Percentiles rank a stretch among this genome's conserved stretches.
Conservation (phyloP, 192 early-diverging fungal species). For the Allomyces macrogynus region DNA sequence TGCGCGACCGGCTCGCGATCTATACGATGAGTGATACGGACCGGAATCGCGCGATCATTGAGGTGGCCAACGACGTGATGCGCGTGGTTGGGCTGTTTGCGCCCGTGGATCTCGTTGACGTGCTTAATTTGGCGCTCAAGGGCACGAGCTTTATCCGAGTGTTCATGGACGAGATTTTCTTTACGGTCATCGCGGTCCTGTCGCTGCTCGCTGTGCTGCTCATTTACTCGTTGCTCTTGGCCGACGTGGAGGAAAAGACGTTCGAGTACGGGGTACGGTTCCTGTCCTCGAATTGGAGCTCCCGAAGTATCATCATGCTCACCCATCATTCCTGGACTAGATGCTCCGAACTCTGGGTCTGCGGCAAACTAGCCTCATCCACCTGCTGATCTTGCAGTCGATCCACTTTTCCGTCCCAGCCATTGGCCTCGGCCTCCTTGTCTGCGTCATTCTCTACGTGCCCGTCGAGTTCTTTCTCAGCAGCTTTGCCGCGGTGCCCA, state of each 20-base stretch:
- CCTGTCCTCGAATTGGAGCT: no score
- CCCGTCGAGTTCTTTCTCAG: conserved; percentile 8
- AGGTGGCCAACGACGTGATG: conserved; percentile 9
- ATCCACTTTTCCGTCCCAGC: conserved; percentile 11
- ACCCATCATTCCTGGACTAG: no score
- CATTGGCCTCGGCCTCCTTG: conserved; percentile 9
- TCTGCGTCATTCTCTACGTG: conserved; percentile 7
- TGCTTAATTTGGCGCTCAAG: conserved; percentile 8
- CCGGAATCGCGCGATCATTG: conserved; percentile 6
- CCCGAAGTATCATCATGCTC: no score
- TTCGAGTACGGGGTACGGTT: conserved; percentile 11
- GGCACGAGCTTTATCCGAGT: conserved; percentile 10
- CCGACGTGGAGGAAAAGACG: conserved; percentile 17
- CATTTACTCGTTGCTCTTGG: conserved; percentile 14
- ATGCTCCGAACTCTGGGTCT: conserved; percentile 14
- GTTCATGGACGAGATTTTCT: conserved; percentile 9
- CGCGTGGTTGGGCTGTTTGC: conserved; percentile 4
- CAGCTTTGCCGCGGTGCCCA: conserved; percentile 5
- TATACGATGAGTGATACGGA: conserved; percentile 4
- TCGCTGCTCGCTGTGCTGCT: conserved; percentile 8
- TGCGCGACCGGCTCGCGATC: conserved; percentile 2
- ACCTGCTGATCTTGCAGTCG: conserved; percentile 12
- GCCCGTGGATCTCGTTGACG: conserved; percentile 6
- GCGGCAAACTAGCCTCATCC: conserved; percentile 8
- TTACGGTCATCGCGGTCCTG: conserved; percentile 12